These are phyloP conservation scores for Coemansia sp. DNA, from an alignment of 192 early-diverging fungal species.

Conservation along the genomic window DNA sequence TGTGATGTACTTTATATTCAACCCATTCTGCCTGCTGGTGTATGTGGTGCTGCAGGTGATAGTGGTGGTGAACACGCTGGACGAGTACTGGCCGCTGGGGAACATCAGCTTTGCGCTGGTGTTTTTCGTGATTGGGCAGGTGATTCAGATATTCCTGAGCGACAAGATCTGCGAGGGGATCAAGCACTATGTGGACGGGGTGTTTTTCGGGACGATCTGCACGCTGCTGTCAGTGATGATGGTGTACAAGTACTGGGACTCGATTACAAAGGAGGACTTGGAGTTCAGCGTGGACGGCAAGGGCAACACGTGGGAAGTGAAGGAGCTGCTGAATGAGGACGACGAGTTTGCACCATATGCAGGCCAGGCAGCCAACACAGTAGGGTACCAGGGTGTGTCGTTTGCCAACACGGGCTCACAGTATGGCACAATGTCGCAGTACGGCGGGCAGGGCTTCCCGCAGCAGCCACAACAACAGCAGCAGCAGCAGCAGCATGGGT, in stretches of 20 bases:
- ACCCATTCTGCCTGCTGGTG: slow-evolving; percentile 74
- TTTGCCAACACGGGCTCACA: slow-evolving; percentile 42
- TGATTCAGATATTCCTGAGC: slow-evolving; percentile 80
- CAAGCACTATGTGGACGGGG: slow-evolving; percentile 95
- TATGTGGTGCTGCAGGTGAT: slow-evolving; percentile 91
- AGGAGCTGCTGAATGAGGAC: slow-evolving; percentile 60
- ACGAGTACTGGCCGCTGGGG: slow-evolving; percentile 95
- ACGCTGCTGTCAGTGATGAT: slow-evolving; percentile 95
- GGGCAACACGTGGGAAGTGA: slow-evolving; percentile 80
- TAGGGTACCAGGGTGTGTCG: slow-evolving; percentile 47
- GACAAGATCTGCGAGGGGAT: slow-evolving; percentile 78
- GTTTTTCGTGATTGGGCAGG: slow-evolving; percentile 86
- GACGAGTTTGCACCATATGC: slow-evolving; percentile 53
- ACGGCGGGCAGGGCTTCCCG: slow-evolving; percentile 29
- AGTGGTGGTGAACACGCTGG: slow-evolving; percentile 90
- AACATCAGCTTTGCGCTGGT: slow-evolving; percentile 86
- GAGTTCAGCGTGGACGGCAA: slow-evolving; percentile 84
- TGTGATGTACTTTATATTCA: slow-evolving; percentile 86
- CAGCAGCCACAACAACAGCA: slow-evolving; percentile 22
- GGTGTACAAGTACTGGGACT: slow-evolving; percentile 99
- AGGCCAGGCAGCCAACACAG: slow-evolving; percentile 47
- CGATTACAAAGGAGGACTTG: slow-evolving; percentile 97
- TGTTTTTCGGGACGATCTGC: slow-evolving; percentile 94
- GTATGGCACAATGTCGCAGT: slow-evolving; percentile 7
- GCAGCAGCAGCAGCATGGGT: slow-evolving; percentile 1